A percentile compares a stretch with the other conserved stretches of the same genome.
Conservation (phyloP, 2,329 filamentous ascomycete genomes). For the Exophiala aquamarina region DNA sequence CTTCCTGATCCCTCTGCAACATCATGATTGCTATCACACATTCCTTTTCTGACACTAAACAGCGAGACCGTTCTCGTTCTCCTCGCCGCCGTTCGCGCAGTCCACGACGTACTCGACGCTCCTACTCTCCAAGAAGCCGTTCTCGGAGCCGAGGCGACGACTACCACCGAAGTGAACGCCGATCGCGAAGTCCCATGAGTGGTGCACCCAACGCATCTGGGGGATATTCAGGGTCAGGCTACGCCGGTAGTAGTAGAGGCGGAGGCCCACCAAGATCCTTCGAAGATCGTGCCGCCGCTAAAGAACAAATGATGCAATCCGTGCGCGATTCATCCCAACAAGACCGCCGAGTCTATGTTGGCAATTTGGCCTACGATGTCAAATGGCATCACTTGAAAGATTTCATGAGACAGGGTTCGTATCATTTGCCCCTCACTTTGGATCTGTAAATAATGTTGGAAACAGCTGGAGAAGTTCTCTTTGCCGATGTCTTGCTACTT, state of each 20-base stretch:
- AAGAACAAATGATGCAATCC: constrained; percentile 94
- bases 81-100: constrained; percentile 75
- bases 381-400: constrained; percentile 99
- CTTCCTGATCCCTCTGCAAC: constrained; percentile 19
- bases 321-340: constrained; percentile 95
- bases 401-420: constrained; percentile 95
- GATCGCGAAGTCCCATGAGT: constrained; percentile 86
- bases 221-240: constrained; percentile 65
- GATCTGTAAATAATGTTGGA: constrained; percentile 34
- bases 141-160: constrained; percentile 73
- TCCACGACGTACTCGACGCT: constrained; percentile 72
- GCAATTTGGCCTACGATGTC: constrained; percentile 98
- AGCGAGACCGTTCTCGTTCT: constrained; percentile 76
- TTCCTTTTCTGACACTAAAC: constrained; percentile 36
- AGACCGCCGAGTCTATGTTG: constrained; percentile 98
- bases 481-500: constrained; percentile 98
- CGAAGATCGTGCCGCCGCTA: constrained; percentile 79
- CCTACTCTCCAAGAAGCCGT: constrained; percentile 76
- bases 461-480: constrained; percentile 96
- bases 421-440: constrained; percentile 4
- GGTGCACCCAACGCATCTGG: constrained; percentile 63
- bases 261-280: constrained; percentile 69
- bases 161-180: constrained; percentile 71
- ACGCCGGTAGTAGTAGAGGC: constrained; percentile 51
- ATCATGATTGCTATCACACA: constrained; percentile 15